Base-by-base conservation (phyloP, 2,329 filamentous ascomycete species). In the Pseudocercospora cruenta region DNA sequence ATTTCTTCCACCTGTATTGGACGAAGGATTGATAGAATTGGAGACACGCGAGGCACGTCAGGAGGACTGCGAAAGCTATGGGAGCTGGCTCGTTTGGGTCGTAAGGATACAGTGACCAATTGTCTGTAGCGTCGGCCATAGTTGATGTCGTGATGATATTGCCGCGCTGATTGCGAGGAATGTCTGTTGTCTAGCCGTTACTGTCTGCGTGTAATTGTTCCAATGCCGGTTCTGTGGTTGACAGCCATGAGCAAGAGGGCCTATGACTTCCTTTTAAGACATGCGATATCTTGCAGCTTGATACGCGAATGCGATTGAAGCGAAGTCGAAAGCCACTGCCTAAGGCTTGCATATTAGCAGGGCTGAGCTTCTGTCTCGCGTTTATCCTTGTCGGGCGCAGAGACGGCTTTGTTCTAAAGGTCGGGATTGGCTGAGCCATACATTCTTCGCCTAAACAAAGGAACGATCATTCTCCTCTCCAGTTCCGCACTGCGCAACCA, bases 11-110 rank as follows among this genome's bases (percentile, higher is more conserved):
- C 58, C 63, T 65, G 62, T 72, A 72, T 4, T 60, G 58, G 60
- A 71, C 58, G 69, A 80, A 78, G 71, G 83, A 86, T 72, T 88
- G 86, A 76, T 82, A 88, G n/a, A 81, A 73, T 70, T 88, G 86
- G 2, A 79, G 69, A n/a, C 75, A 49, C 4, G 80, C 82, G 0
- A 85, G 85, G 36, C 82, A 69, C 4, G 77, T 75, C 64, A 85
- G 86, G 0, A 84, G 70, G 16, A 84, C 69, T 3, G 83, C 79
- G 72, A 87, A 88, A 54, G 86, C 70, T 21, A 87, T 80, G 0
- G 86, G 85, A 0, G 85, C 85, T 4, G 69, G 79, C 72, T 86
- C 85, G 73, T 84, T 86, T 0, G 86, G 86, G n/a, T 71, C 28
- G 63, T 76, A 75, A 4, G 73, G 70, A 64, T 73, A 74, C 12